Conservation (phyloP, 305 asterid genomes). For the Ruellia speciosa region DNA sequence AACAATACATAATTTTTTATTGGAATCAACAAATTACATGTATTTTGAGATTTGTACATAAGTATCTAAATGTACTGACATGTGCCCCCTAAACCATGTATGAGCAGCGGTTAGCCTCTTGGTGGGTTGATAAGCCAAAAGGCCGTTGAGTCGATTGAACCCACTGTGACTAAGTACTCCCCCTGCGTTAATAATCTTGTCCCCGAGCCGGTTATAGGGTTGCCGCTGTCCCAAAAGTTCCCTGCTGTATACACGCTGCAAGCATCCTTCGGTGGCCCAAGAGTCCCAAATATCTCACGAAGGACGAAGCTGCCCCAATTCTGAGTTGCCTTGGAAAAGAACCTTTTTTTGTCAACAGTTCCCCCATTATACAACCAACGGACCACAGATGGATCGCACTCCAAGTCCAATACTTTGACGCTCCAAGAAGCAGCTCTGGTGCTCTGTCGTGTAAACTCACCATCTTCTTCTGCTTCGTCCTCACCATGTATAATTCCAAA, state of each 20-base stretch:
- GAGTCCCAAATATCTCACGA: background rate
- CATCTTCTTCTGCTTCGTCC: rapidly evolving
- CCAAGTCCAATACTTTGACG: background rate
- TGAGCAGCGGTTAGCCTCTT: background rate
- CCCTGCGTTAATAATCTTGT: too few species aligned
- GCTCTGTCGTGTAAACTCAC: conserved; percentile 11
- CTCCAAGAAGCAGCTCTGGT: conserved; percentile 5
- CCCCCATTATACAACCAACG: conserved; percentile 22
- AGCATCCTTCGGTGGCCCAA: conserved; percentile 11
- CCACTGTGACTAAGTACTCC: too few species aligned
- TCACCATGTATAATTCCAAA: background rate
- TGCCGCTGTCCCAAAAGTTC: too few species aligned
- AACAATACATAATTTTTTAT: too few species aligned
- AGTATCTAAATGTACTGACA: too few species aligned
- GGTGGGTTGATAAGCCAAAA: too few species aligned
- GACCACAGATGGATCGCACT: conserved; percentile 19
- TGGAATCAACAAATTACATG: too few species aligned
- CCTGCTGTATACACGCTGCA: too few species aligned
- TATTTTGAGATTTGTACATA: too few species aligned
- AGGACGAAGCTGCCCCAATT: background rate
- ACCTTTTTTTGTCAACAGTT: background rate
- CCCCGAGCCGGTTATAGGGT: too few species aligned
- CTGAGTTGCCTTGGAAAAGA: background rate
- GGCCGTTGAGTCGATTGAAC: too few species aligned
- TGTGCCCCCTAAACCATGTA: background rate